Base-by-base conservation (phyloP, 179 eudicot species). In the Silene coronaria region DNA sequence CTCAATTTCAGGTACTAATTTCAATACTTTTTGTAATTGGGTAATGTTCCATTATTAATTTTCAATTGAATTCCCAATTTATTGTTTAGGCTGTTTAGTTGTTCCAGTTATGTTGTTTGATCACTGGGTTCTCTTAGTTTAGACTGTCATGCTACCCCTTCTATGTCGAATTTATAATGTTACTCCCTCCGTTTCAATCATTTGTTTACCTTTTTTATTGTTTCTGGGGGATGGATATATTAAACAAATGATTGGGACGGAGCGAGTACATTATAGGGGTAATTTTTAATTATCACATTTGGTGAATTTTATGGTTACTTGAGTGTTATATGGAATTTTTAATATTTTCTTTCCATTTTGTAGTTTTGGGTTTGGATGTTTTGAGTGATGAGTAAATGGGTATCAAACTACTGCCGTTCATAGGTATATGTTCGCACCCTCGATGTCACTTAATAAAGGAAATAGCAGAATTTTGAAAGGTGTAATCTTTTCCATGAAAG, bases 1-100 rank as follows among this genome's bases (percentile, higher is more conserved):
- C 48, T 9, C 48, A 42, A 42, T 70, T 42, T 61, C 66, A 79
- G 82, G 82, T 79, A 70, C 51, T 14, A n/a, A 48, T 70, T 75
- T 67, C 5, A 24, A 2, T 34, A 42, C 3, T 19, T 69, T 74
- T 55, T 32, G 32, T 45, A 23, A 6, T 32, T 14, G 28, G 16
- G 23, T 10, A 4, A 28, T 51, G 0, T 11, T 71, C 13, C 9
- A 9, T 16, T 66, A 58, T 28, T 27, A 1, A 3, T 30, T 14
- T 21, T 21, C 36, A 53, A 38, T 34, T n/a, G 24, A 11, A 6
- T 32, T 42, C 27, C 14, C 21, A 62, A 69, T 51, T 48, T 59
- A 22, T 27, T 74, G 32, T 67, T 28, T 62, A 24, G 3, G 51
- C 0, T 28, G 3, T 30, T 28, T 42, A 7, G 11, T 65, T 5